A percentile compares a stretch with the other conserved stretches of the same genome.
phyloP scores from a whole-genome alignment of 83 land plant species.

The Picea abies region DNA sequence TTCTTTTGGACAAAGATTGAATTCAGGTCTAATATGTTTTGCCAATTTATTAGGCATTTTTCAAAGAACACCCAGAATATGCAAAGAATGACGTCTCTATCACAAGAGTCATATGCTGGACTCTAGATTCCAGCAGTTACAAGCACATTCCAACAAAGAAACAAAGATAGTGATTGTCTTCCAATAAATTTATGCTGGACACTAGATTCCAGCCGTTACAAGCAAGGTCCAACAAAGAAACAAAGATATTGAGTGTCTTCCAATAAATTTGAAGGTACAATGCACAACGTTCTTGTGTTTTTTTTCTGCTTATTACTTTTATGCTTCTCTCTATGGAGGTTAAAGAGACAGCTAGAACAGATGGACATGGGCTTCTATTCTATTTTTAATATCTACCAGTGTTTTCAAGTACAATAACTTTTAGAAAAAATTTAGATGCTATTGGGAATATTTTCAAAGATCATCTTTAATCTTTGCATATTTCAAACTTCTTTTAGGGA shows the following conservation, averaged over 20 bases:
- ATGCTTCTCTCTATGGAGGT: not conserved
- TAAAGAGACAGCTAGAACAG: not conserved
- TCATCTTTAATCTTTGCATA: not conserved
- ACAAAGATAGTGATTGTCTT: constrained; percentile 85
- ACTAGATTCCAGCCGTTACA: constrained; percentile 96
- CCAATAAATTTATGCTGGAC: constrained; percentile 97
- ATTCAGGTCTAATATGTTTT: too few relatives aligned
- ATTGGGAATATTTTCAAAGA: not conserved
- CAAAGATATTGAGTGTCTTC: constrained; percentile 86
- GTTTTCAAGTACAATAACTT: not conserved
- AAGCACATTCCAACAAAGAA: constrained; percentile 75
- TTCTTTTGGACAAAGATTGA: too few relatives aligned
- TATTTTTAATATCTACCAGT: not conserved
- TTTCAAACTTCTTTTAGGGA: constrained; percentile 53
- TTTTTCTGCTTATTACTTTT: not conserved
- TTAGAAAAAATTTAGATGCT: not conserved
- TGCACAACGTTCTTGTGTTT: not conserved
- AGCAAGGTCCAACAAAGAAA: constrained; percentile 78
- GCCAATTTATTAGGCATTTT: constrained; percentile 11
- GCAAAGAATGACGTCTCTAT: constrained; percentile 83
- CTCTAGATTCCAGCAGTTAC: constrained; percentile 98
- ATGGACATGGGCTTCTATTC: not conserved
- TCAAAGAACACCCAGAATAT: constrained; percentile 73
- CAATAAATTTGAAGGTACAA: constrained; percentile 85
- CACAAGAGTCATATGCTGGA: constrained; percentile 98